Conservation (phyloP, 441 rosid genomes). For the Syzygium syzygioides region DNA sequence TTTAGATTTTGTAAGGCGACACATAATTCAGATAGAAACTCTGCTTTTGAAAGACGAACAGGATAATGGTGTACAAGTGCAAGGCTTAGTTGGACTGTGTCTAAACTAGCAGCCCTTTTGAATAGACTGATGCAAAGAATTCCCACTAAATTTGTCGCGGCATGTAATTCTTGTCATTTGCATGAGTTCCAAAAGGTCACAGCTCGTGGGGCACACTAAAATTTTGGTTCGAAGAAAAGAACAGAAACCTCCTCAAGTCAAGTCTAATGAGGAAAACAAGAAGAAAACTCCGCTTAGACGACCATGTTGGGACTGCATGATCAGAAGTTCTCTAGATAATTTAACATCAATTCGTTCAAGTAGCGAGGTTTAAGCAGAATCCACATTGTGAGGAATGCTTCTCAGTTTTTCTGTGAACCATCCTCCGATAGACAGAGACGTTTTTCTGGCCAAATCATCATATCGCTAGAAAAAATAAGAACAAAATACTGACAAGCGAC, state of each 20-base stretch:
- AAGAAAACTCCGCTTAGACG: rapidly evolving
- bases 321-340: background rate
- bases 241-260: background rate
- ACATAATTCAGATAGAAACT: too few relatives aligned
- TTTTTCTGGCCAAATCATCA: background rate
- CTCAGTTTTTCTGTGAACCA: background rate
- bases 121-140: too few relatives aligned
- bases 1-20: too few relatives aligned
- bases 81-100: too few relatives aligned
- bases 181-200: too few relatives aligned
- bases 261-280: background rate
- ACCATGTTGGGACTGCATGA: background rate
- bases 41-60: too few relatives aligned
- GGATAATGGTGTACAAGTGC: too few relatives aligned
- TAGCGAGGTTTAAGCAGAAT: background rate
- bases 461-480: rapidly evolving
- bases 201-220: too few relatives aligned
- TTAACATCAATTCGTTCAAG: background rate
- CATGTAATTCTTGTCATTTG: too few relatives aligned
- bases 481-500: background rate
- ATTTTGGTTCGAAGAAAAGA: background rate
- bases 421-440: background rate
- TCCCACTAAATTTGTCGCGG: too few relatives aligned
- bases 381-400: background rate
- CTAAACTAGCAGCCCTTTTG: too few relatives aligned